Percentiles rank a stretch among this genome's conserved stretches.
phyloP scores from a whole-genome alignment of 225 moss, liverwort and hornwort species.

The Neckera pumila region DNA sequence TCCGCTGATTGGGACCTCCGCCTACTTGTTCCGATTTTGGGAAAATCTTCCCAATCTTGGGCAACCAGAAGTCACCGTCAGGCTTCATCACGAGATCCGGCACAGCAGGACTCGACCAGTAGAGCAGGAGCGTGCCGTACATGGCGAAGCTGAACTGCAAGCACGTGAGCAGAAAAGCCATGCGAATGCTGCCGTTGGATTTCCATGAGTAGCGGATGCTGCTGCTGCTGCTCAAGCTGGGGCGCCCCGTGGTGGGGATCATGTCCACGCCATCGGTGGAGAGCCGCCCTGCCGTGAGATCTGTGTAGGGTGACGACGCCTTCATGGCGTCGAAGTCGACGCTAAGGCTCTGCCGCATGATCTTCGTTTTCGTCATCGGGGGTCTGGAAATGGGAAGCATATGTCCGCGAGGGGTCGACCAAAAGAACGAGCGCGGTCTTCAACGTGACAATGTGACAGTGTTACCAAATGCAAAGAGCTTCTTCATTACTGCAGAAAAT shows the following conservation, averaged over 20 bases:
- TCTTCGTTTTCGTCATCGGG: not conserved
- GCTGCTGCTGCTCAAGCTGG: not conserved
- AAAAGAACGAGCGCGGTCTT: not conserved
- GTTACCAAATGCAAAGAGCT: not conserved
- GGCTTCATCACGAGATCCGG: conserved; percentile 33
- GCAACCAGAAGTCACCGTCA: conserved; percentile 14
- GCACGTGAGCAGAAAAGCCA: conserved; percentile 55
- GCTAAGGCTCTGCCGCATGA: not conserved
- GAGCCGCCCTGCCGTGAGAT: not conserved
- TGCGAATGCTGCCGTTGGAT: conserved; percentile 7
- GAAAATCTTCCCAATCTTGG: not conserved
- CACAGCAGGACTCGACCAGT: conserved; percentile 57
- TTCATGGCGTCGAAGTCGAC: not conserved
- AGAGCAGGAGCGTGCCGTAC: conserved; percentile 76
- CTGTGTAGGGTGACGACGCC: not conserved
- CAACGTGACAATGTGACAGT: not conserved
- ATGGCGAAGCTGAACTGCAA: conserved; percentile 69
- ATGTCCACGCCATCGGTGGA: not conserved
- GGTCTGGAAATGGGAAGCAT: not conserved
- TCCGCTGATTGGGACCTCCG: not conserved
- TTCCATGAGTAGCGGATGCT: not conserved
- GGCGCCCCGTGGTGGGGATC: not conserved
- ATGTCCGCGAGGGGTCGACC: too few relatives aligned
- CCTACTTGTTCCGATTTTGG: not conserved
- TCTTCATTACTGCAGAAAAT: not conserved